Conservation (phyloP, 106 monocot species). For the Platanthera zijinensis region DNA sequence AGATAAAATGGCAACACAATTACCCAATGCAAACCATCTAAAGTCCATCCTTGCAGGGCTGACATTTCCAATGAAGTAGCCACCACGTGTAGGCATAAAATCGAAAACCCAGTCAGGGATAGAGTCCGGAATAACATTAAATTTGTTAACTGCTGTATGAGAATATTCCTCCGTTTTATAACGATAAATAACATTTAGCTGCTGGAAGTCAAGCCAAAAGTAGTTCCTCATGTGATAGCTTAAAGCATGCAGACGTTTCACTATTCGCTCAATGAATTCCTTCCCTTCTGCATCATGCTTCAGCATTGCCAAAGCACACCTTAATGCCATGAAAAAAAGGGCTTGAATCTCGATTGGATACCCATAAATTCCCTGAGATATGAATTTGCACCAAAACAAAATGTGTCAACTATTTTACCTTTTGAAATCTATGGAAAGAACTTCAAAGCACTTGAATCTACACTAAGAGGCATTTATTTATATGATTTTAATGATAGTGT, state of each 20-base stretch:
- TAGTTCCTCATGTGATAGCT: constrained; percentile 17
- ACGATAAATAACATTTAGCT: constrained; percentile 13
- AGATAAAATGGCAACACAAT: constrained; percentile 47
- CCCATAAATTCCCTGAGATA: constrained; percentile 43
- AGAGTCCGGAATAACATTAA: constrained; percentile 16
- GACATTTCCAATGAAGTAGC: constrained; percentile 20
- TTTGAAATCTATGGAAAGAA: too few species aligned
- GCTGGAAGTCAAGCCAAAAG: constrained; percentile 12
- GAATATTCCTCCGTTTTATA: constrained; percentile 21
- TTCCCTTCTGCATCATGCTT: constrained; percentile 14
- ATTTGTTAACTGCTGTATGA: constrained; percentile 19
- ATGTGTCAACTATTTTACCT: background rate
- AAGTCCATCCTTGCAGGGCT: constrained; percentile 18
- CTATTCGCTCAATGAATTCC: constrained; percentile 3
- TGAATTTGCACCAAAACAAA: background rate
- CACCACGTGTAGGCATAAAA: constrained; percentile 16
- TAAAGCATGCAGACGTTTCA: constrained; percentile 9
- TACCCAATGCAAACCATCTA: constrained; percentile 24
- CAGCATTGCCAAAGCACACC: constrained; percentile 15
- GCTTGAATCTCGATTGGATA: constrained; percentile 65
- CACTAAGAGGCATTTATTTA: too few species aligned
- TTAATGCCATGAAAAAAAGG: constrained; percentile 29
- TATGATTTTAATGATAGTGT: too few species aligned
- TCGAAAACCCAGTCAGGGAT: constrained; percentile 17
- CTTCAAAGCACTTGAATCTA: too few species aligned